Base-by-base conservation (phyloP, 208 protist genomes). In the Balamuthia mandrillaris region DNA sequence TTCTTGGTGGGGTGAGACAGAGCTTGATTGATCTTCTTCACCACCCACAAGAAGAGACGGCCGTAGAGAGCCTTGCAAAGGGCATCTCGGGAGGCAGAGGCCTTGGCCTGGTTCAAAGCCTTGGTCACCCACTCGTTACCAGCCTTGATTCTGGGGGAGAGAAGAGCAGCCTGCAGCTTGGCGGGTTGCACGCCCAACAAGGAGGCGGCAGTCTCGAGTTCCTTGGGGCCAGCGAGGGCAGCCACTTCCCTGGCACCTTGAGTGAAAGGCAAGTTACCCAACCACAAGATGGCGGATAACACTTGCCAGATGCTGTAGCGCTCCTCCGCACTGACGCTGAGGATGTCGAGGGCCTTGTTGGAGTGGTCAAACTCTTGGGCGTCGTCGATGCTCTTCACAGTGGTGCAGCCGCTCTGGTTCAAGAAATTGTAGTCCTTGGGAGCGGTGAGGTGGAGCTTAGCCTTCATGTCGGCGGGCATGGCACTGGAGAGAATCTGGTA, bases 181-280 rank as follows among this genome's bases (percentile, higher is more conserved):
- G 72, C 72, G 47, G 72, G 37, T n/a, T 42, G 33, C 31, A 81
- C 72, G 52, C 72, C 72, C 72, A 81, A 41, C 45, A 81, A 27
- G 37, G 39, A 31, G 47, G 72, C 72, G 35, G 72, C 72, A 41
- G 61, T 81, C 33, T 81, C 61, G 21, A 81, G 72, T 51, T 81
- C 72, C 47, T 51, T 51, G 37, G 54, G 47, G 52, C 61, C 72
- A 33, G 54, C 61, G 49, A 81, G 52, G 21, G 47, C 72, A 3
- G 49, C 77, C 35, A 56, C 68, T 56, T 83, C 86, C 41, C 87
- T 90, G 24, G 78, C 88, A 39, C 86, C 68, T 31, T 94, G 90
- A n/a, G 90, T 74, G 85, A 98, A 98, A n/a, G 86, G 77, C 51
- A 98, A 83, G 88, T 98, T 95, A 29, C 96, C 96, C 6, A 98